Conservation (phyloP, 805 yeast genomes). For the Priceomyces medius region DNA sequence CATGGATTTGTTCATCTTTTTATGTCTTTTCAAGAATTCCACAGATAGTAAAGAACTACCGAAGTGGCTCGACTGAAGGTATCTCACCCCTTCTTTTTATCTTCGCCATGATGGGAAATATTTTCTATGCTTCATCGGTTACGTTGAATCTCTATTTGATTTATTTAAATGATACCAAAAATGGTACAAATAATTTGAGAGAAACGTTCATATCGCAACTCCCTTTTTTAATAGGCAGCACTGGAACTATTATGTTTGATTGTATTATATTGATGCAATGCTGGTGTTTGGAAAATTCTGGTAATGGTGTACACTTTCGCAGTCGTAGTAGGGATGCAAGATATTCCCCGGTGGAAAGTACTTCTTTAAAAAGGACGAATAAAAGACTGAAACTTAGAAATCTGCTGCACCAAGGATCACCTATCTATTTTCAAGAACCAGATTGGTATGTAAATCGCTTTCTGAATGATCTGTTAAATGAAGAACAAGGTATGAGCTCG, state of each 20-base stretch:
- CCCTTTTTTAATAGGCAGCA: constrained; percentile 77
- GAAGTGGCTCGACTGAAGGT: constrained; percentile 31
- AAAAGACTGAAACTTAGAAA: background rate
- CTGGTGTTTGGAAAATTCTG: no score
- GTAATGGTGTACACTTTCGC: constrained; percentile 9
- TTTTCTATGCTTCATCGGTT: constrained; percentile 34
- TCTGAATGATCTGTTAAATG: background rate
- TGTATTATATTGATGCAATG: constrained; percentile 32
- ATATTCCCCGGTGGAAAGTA: background rate
- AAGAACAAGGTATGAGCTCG: background rate
- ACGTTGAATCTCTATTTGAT: constrained; percentile 29
- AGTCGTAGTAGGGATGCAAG: background rate
- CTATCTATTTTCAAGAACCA: constrained; percentile 31
- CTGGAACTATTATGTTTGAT: constrained; percentile 74
- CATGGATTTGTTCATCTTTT: constrained; percentile 33
- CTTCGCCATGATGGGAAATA: constrained; percentile 37
- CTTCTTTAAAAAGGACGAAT: background rate
- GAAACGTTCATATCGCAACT: constrained; percentile 61
- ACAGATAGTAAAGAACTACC: constrained; percentile 34
- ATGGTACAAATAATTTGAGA: constrained; percentile 21
- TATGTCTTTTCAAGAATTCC: constrained; percentile 35
- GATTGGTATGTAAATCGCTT: constrained; percentile 36
- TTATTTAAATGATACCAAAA: constrained; percentile 13
- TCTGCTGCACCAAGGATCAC: constrained; percentile 5
- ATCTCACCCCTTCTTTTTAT: constrained; percentile 33